Evolutionary conservation across 2,329 filamentous ascomycete species (phyloP), one percentile per base, ranked within the genome.

Genomic region (Venturia effusa): DNA sequence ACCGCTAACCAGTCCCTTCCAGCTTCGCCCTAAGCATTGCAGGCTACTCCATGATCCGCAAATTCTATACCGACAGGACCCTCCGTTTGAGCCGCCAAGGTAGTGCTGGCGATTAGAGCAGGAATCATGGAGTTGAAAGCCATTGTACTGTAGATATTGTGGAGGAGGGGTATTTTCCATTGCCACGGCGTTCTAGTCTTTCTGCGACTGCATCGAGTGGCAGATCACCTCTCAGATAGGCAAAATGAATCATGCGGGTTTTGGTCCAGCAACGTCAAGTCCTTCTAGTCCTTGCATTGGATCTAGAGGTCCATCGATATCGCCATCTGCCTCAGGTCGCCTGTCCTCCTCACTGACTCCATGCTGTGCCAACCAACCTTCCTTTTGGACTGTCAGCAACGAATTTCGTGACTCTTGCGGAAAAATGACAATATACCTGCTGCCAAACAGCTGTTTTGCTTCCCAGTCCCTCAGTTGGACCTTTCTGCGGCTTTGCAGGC

Each of bases 391-490:
- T 7, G 11, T 64, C 45, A 59, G 34, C 59, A 37, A 19, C 27
- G 22, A 54, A 3, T 61, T 19, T 15, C 15, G 15, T 41, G 32
- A 62, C 5, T 24, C 54, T n/a, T 30, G 55, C 30, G 30, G 37
- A 27, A 59, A 27, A 34, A 39, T 61, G 39, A 37, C 62, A 30
- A 75, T 83, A 61, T 77, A 96, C 94, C 87, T 97, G 93, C 75
- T 97, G 90, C 95, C 94, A 99, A 59, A 99, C 82, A 37, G 94
- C 95, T 55, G 88, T 96, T 77, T 92, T 95, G 79, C 91, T 96
- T 30, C 93, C 92, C 55, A 99, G 75, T 0, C 92, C 92, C 74
- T 96, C 91, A 62, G 89, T 89, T 61, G 86, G 84, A 70, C 90
- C 90, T 80, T 96, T 97, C 67, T 94, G 91, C 39, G 90, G 86